phyloP scores from a whole-genome alignment of 225 moss, liverwort and hornwort species.

The Antitrichia curtipendula region DNA sequence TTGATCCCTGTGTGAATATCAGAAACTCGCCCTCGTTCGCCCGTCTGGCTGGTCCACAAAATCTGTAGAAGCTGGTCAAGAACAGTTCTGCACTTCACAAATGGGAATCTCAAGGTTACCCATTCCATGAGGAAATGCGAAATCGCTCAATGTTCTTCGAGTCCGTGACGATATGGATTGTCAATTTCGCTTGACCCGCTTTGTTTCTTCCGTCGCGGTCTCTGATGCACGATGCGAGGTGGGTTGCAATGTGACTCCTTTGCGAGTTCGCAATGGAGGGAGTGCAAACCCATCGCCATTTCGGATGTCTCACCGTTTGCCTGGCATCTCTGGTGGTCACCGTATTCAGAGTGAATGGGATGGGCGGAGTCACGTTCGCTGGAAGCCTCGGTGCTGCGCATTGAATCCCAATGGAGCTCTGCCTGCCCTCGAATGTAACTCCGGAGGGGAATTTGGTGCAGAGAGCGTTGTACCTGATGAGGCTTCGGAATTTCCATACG shows the following conservation, averaged over 20 bases:
- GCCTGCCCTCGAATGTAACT: not conserved
- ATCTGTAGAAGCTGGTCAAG: not conserved
- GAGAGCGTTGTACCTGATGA: not conserved
- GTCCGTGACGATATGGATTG: not conserved
- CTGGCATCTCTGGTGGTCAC: not conserved
- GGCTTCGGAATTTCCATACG: not conserved
- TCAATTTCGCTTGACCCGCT: not conserved
- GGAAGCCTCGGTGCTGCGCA: not conserved
- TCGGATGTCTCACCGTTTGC: not conserved
- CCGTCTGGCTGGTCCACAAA: not conserved
- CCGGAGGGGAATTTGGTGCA: not conserved
- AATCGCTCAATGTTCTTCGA: not conserved
- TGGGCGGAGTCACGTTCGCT: not conserved
- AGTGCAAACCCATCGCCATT: not conserved
- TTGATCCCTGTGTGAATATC: not conserved
- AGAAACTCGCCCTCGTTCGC: not conserved
- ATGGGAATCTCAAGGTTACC: not conserved
- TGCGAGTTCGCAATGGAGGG: not conserved
- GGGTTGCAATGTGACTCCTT: not conserved
- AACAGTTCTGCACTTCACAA: not conserved
- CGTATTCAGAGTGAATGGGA: not conserved
- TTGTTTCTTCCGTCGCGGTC: not conserved
- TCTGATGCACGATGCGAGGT: not conserved
- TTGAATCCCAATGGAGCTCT: not conserved
- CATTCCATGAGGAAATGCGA: not conserved